Conservation (phyloP, 208 protist genomes). For the Crithidia fasciculata region DNA sequence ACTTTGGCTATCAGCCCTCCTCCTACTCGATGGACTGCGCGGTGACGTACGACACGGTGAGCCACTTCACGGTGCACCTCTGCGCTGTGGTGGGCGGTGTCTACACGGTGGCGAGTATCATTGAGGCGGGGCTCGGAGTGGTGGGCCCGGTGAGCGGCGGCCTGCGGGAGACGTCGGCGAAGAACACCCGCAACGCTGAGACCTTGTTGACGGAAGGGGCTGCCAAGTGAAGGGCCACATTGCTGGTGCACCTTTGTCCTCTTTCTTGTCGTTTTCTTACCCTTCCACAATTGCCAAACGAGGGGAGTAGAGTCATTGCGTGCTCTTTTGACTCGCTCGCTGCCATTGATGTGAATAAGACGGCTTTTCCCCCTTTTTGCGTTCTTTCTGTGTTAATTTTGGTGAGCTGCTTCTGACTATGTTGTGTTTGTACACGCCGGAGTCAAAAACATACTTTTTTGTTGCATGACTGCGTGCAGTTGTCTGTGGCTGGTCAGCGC, state of each 20-base stretch:
- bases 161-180: slow-evolving; percentile 5
- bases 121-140: slow-evolving; percentile 38
- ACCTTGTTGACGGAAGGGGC: not conserved
- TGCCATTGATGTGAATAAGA: too few relatives aligned
- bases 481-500: too few relatives aligned
- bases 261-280: not conserved
- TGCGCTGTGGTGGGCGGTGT: slow-evolving; percentile 67
- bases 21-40: slow-evolving; percentile 35
- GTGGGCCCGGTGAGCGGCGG: slow-evolving; percentile 18
- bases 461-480: too few relatives aligned
- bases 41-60: slow-evolving; percentile 32
- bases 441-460: too few relatives aligned
- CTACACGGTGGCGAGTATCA: slow-evolving; percentile 53
- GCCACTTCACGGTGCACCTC: slow-evolving; percentile 61
- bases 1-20: slow-evolving; percentile 33
- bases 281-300: too few relatives aligned
- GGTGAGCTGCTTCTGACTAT: too few relatives aligned
- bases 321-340: too few relatives aligned
- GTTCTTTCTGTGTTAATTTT: too few relatives aligned
- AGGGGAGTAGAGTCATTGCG: too few relatives aligned
- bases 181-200: slow-evolving; percentile 21
- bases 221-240: not conserved
- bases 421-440: too few relatives aligned
- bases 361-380: too few relatives aligned
- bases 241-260: not conserved